These are phyloP conservation scores for Penicillium argentinense DNA, from an alignment of 495 filamentous ascomycete species.

Conservation along the genomic window DNA sequence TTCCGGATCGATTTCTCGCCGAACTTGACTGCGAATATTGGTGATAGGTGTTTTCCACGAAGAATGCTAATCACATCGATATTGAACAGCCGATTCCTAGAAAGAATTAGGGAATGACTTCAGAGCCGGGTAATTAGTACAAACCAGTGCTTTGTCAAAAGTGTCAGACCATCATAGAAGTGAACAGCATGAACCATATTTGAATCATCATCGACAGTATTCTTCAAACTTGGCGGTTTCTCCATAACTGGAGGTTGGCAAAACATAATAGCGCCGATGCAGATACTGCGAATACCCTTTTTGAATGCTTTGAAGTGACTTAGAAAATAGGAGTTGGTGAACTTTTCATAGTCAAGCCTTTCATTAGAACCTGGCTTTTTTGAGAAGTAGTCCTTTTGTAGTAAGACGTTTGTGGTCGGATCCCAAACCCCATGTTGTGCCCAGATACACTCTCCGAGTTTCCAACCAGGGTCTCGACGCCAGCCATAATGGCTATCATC, in stretches of 20 bases:
- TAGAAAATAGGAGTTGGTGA: conserved; percentile 89
- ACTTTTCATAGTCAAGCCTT: conserved; percentile 73
- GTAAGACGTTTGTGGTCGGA: conserved; percentile 68
- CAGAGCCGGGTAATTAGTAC: conserved; percentile 4
- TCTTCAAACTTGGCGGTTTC: conserved; percentile 84
- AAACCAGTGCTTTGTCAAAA: conserved; percentile 96
- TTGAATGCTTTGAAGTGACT: conserved; percentile 75
- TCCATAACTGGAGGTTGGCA: conserved; percentile 92
- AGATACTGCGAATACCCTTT: conserved; percentile 69
- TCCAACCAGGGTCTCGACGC: conserved; percentile 85
- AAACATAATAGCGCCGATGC: conserved; percentile 81
- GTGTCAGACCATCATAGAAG: conserved; percentile 93
- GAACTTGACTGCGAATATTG: conserved; percentile 86
- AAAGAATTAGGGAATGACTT: background rate
- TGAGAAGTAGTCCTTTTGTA: conserved; percentile 86
- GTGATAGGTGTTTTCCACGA: conserved; percentile 81
- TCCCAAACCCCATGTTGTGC: conserved; percentile 98
- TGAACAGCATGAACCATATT: conserved; percentile 92
- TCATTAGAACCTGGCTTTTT: conserved; percentile 70
- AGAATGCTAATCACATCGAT: conserved; percentile 92
- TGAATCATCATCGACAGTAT: conserved; percentile 81
- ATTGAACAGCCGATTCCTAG: conserved; percentile 88
- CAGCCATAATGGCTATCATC: conserved; percentile 89
- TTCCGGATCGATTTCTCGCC: conserved; percentile 96
- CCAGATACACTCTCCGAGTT: conserved; percentile 90